These are phyloP conservation scores for Tulasnella sp. DNA, from an alignment of 768 basidiomycete species.

Conservation along the genomic window DNA sequence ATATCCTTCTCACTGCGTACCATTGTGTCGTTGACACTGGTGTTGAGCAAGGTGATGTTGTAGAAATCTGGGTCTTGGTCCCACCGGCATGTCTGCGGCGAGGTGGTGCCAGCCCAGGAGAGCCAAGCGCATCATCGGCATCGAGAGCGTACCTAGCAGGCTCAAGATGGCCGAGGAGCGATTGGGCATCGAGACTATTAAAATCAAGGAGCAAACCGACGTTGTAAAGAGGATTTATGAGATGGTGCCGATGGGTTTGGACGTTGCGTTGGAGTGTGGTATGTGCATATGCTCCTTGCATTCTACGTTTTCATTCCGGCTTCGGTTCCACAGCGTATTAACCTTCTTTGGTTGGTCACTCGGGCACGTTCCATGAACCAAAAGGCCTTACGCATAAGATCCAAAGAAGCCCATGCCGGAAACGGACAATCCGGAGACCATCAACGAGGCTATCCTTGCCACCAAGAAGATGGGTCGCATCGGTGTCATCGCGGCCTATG, in stretches of 20 bases:
- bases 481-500: constrained; percentile 59
- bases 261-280: constrained; percentile 48
- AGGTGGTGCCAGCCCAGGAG: constrained; percentile 57
- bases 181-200: constrained; percentile 42
- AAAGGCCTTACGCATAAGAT: constrained; percentile 54
- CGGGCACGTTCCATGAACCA: constrained; percentile 58
- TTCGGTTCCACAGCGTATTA: background rate
- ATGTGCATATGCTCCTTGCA: constrained; percentile 19
- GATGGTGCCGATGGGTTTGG: constrained; percentile 42
- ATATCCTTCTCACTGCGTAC: constrained; percentile 61
- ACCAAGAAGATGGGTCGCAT: constrained; percentile 46
- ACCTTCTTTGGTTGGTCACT: background rate
- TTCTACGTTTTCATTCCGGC: too few species aligned
- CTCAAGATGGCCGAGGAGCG: constrained; percentile 38
- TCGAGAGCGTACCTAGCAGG: constrained; percentile 48
- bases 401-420: constrained; percentile 63
- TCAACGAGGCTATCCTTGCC: constrained; percentile 40
- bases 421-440: constrained; percentile 58
- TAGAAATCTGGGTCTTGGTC: constrained; percentile 61
- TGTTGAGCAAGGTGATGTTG: constrained; percentile 58
- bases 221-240: constrained; percentile 48
- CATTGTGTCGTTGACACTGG: constrained; percentile 64
- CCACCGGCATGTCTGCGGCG: constrained; percentile 47
- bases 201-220: constrained; percentile 41
- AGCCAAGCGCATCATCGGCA: constrained; percentile 56